Evolutionary conservation across 768 basidiomycete species (phyloP).

Genomic region (Pleurotus citrinopileatus): DNA sequence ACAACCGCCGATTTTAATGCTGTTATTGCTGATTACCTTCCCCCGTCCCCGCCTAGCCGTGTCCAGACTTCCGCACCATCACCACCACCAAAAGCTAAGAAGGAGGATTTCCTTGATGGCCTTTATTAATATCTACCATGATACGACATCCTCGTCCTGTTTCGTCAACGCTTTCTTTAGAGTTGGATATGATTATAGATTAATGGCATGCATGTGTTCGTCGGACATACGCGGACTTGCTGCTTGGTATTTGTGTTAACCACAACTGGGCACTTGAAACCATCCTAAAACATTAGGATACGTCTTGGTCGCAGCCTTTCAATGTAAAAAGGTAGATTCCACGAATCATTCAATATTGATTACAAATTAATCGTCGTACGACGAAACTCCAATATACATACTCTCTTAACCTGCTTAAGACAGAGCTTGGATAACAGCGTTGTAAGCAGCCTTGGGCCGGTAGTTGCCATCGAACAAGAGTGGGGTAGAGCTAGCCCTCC

Average conservation of each 20-base stretch:
- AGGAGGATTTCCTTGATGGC: constrained; percentile 39
- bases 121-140: constrained; percentile 25
- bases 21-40: constrained; percentile 71
- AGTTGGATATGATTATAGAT: not conserved
- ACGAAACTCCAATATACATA: too few relatives aligned
- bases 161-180: not conserved
- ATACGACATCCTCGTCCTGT: not conserved
- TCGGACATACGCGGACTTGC: too few relatives aligned
- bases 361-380: too few relatives aligned
- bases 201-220: not conserved
- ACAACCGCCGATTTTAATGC: constrained; percentile 64
- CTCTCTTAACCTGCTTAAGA: too few relatives aligned
- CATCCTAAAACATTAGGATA: too few relatives aligned
- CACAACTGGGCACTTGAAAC: too few relatives aligned
- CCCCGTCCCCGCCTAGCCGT: constrained; percentile 24
- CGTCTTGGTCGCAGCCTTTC: too few relatives aligned
- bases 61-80: constrained; percentile 18
- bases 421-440: constrained; percentile 24
- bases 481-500: constrained; percentile 39
- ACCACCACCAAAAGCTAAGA: constrained; percentile 15
- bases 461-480: constrained; percentile 45
- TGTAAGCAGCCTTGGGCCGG: constrained; percentile 41
- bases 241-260: too few relatives aligned
- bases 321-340: too few relatives aligned
- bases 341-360: too few relatives aligned